These are phyloP conservation scores for Entomortierella beljakovae DNA, from an alignment of 192 early-diverging fungal species.

Conservation along the genomic window DNA sequence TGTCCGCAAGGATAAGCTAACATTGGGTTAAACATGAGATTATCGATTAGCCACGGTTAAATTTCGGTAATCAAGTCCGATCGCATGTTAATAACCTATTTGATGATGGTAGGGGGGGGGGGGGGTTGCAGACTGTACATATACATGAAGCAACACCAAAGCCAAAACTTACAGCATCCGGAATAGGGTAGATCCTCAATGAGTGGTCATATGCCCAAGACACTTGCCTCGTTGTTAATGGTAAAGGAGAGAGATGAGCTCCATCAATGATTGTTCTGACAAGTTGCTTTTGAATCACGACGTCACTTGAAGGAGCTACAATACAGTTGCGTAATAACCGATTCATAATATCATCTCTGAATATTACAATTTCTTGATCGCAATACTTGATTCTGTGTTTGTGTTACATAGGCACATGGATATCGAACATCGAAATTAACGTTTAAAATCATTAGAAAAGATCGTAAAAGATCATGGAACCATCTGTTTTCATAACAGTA, in stretches of 20 bases:
- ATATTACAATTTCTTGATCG: conserved; percentile 91
- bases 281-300: conserved; percentile 64
- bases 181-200: conserved; percentile 87
- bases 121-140: too few species aligned
- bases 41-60: not conserved
- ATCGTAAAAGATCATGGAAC: not conserved
- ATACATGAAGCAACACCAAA: too few species aligned
- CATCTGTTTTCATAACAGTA: not conserved
- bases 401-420: too few species aligned
- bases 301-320: conserved; percentile 64
- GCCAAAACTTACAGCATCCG: conserved; percentile 79
- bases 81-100: too few species aligned
- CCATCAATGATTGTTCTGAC: conserved; percentile 87
- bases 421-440: too few species aligned
- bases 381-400: conserved; percentile 85
- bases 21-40: not conserved
- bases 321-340: conserved; percentile 82
- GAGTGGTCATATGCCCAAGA: conserved; percentile 89
- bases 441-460: not conserved
- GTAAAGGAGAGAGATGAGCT: conserved; percentile 86
- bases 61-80: not conserved
- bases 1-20: conserved; percentile 87
- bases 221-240: conserved; percentile 78
- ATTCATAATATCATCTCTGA: conserved; percentile 86
- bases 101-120: too few species aligned